These are phyloP conservation scores for Cystobasidiopsis lactophilus DNA, from an alignment of 768 basidiomycete species.

Conservation along the genomic window DNA sequence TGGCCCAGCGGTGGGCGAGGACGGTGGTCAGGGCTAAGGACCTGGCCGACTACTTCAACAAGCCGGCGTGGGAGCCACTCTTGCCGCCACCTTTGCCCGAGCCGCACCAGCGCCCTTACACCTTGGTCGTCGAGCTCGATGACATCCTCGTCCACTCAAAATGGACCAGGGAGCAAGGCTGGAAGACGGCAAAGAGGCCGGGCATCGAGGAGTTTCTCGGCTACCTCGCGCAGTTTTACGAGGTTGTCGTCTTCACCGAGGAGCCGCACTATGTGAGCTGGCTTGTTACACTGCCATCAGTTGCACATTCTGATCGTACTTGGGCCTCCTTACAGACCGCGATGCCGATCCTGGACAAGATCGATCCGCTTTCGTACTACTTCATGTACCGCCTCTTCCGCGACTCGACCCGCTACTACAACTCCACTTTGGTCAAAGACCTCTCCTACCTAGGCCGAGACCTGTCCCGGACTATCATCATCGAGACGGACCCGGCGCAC, in stretches of 20 bases:
- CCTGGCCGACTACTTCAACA: slow-evolving; percentile 54
- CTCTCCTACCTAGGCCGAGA: slow-evolving; percentile 86
- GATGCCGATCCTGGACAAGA: slow-evolving; percentile 64
- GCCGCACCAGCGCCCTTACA: slow-evolving; percentile 73
- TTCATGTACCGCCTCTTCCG: slow-evolving; percentile 77
- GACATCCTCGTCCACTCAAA: slow-evolving; percentile 74
- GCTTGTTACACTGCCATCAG: background rate
- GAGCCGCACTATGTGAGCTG: slow-evolving; percentile 63
- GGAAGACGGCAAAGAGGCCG: slow-evolving; percentile 92
- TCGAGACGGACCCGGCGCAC: slow-evolving; percentile 69
- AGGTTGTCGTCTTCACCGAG: slow-evolving; percentile 84
- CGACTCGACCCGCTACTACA: slow-evolving; percentile 62
- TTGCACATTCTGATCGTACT: background rate
- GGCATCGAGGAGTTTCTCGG: slow-evolving; percentile 96
- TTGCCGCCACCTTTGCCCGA: slow-evolving; percentile 66
- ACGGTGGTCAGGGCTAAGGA: slow-evolving; percentile 9
- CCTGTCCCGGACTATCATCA: slow-evolving; percentile 61
- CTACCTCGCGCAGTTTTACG: slow-evolving; percentile 93
- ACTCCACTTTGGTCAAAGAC: slow-evolving; percentile 80
- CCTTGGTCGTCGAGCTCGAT: slow-evolving; percentile 71
- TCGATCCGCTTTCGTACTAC: slow-evolving; percentile 80
- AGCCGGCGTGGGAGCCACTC: slow-evolving; percentile 80
- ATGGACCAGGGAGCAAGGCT: slow-evolving; percentile 93
- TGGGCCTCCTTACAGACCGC: slow-evolving; percentile 41
- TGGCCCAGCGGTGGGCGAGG: background rate